Evolutionary conservation across 2,329 filamentous ascomycete species (phyloP), one percentile per base, ranked within the genome.

Genomic region (Knufia fluminis): DNA sequence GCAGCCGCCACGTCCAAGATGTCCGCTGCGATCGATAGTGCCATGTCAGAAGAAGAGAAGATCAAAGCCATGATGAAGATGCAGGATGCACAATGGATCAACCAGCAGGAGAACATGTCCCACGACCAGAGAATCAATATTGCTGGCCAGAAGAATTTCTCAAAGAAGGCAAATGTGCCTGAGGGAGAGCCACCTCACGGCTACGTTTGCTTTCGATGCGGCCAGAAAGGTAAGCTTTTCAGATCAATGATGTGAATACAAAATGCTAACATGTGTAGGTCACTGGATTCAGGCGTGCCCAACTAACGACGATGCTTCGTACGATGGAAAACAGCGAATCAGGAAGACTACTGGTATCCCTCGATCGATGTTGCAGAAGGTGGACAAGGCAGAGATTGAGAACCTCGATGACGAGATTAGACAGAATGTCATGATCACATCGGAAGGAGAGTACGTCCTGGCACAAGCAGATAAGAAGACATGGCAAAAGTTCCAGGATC

Each of bases 251-350:
- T 28, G 17, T 44, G 20, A 2, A 38, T 33, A 41, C 31, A 24
- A 31, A 31, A 36, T n/a, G 42, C 62, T 69, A 59, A 70, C 56
- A 50, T 48, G 28, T 39, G 7, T 54, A 77, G 74, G 90, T n/a
- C 92, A 98, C 67, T 98, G 91, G 91, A 98, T 98, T 55, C 91
- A 97, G 70, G 80, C 87, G 46, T 98, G 92, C 63, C 92, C 92
- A 4, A 98, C 91, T n/a, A 98, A 98, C 66, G 88, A 95, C 65
- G 90, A 98, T 58, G 91, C 92, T 2, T 90, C 89, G 53, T 97
- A 90, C 67, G 92, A 98, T 69, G 90, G 90, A 58, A 85, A 88
- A 48, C 88, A 90, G 44, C 83, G 91, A 53, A 87, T 97, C 57
- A 97, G 96, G 74, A 83, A 91, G 53, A 97, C 92, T 3, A 98